Base-by-base conservation (phyloP, 1,139 yeast species). In the Zygoascus meyerae region DNA sequence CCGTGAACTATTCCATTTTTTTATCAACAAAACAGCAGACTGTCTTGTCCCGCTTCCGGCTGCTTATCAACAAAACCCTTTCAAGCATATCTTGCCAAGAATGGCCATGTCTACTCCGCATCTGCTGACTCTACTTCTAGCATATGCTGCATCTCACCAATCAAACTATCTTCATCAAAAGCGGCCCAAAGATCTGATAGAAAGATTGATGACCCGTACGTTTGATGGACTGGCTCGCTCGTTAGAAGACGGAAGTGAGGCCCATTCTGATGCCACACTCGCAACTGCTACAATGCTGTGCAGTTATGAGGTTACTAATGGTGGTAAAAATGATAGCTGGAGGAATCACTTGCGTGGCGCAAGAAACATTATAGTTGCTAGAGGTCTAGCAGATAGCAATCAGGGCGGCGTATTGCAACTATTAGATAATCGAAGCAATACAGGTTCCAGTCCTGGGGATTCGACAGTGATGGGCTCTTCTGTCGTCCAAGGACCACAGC, bases 341-440 rank as follows among this genome's bases (percentile, higher is more conserved):
- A 71, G 81, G 55, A 75, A 82, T 1, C 92, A 83, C 61, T 67
- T 80, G 47, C 70, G 74, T 42, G 92, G 90, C 0, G 90, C 90
- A 0, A 68, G 81, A 48, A 85, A 81, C 58, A 81, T 84, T 35
- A 73, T 84, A 29, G 62, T 74, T 53, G 78, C 83, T n/a, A 63
- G 86, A 50, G 75, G 77, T n/a, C 63, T 72, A 42, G 66, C 73
- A 28, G 63, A 49, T 36, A 44, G 46, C 10, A 36, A 52, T 16
- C 42, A 52, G 3, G 58, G 58, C 9, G 58, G 56, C 1, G 18
- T 53, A 16, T 30, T 54, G 29, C 38, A 48, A 39, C 11, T 44
- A 2, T 11, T 33, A 2, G 38, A 37, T 21, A 16, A 10, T 7
- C 4, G 9, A 16, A 10, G 12, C 29, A 33, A 32, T 15, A 3